Evolutionary conservation across 495 filamentous ascomycete species (phyloP), one percentile per base, ranked within the genome.

Genomic region (Cercophora scortea): DNA sequence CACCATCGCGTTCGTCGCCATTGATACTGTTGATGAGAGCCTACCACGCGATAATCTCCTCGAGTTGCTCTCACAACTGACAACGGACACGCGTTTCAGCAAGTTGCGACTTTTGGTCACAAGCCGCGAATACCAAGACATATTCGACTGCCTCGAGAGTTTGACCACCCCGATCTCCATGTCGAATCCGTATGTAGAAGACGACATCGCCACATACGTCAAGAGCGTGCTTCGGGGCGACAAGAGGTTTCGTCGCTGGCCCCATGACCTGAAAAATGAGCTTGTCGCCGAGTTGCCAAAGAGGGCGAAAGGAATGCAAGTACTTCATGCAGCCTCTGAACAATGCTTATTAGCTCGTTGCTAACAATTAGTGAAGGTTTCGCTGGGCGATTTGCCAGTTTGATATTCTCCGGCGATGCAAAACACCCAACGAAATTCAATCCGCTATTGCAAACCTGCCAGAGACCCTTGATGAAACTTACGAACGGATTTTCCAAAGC

Each of bases 101-200:
- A 69, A 67, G 19, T 50, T 78, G 12, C 59, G 60, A 7, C 42
- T 75, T 7, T 50, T 75, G 17, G 62, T 61, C 45, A 72, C 71
- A 2, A 76, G 74, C 53, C 63, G 74, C 18, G 59, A 65, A n/a
- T 67, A 76, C 19, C 25, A 17, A 5, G 74, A 75, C 40, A 73
- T 77, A 32, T 55, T 60, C 42, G 34, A 45, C 1, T 15, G 7
- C 15, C 4, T 19, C 10, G 32, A 63, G 45, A 57, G 54, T 9
- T 38, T 10, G 13, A 45, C 50, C 1, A 8, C 58, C 32, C 6
- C 40, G 13, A 51, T 72, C 33, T 70, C 65, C 32, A 72, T 75
- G 68, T 57, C 57, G n/a, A 69, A 68, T 48, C 12, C 38, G 4
- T 47, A 57, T 12, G 68, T 73, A 17, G 50, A 63, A 50, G 42